Base-by-base conservation (phyloP, 192 early-diverging fungal genomes). In the Backusella australiensis region DNA sequence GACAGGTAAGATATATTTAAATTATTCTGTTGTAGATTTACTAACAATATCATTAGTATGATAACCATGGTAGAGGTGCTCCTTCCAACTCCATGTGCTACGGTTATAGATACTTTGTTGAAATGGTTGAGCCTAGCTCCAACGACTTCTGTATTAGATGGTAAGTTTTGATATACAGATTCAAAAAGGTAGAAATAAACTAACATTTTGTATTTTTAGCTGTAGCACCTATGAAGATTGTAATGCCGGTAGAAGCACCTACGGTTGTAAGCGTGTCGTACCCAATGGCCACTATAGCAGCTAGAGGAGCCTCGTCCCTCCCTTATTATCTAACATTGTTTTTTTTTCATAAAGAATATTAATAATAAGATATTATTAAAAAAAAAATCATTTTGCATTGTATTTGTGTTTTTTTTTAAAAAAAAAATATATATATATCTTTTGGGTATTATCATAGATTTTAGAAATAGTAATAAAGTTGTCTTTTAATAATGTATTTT, bases 191-290 rank as follows among this genome's bases (percentile, higher is more conserved):
- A n/a, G 21, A n/a, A 68, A 0, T 7, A 35, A 21, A 35, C 34
- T 67, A 35, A 67, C 29, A 8, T 35, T n/a, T 29, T 59, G 26
- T 59, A 17, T 3, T 0, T 19, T 49, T 59, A 59, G 56, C 65
- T 87, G 86, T 29, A 74, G 71, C 26, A 19, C 76, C 7, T 79
- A 80, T 36, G 15, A 36, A 34, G 81, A 85, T 32, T 87, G 86
- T 39, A 78, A 83, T 68, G 83, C 84, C 0, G 74, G 79, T n/a
- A 81, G 81, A 63, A 81, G 79, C 49, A 78, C 77, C 11, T 76
- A 80, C 46, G 86, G 86, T 1, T 87, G 86, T 84, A 86, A 86
- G 77, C 84, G 89, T 82, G 87, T 90, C 84, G 86, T 91, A 82
- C 85, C 88, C 77, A 84, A 81, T 80, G 85, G 89, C 74, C 29